Conservation (phyloP, 495 filamentous ascomycete genomes). For the Aspergillus diversus region DNA sequence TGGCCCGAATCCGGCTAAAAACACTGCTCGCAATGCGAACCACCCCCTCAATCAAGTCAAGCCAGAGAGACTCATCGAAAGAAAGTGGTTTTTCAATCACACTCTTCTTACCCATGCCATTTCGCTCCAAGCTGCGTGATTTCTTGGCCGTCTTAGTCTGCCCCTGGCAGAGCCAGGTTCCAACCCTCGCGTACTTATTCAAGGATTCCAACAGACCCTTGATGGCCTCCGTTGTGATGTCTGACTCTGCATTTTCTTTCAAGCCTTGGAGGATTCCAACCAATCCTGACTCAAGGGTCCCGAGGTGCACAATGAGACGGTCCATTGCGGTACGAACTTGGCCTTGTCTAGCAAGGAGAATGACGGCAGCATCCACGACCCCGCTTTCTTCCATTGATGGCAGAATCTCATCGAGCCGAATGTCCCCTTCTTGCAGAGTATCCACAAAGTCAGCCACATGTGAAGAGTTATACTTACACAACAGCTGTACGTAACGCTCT, state of each 20-base stretch:
- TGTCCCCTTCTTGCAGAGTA: slow-evolving; percentile 73
- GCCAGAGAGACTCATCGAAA: slow-evolving; percentile 83
- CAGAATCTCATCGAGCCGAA: slow-evolving; percentile 79
- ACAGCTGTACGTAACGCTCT: slow-evolving; percentile 86
- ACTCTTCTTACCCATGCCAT: slow-evolving; percentile 33
- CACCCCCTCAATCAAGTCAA: slow-evolving; percentile 83
- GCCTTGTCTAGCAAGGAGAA: slow-evolving; percentile 88
- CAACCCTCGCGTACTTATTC: slow-evolving; percentile 86
- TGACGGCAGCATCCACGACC: slow-evolving; percentile 89
- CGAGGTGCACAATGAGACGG: slow-evolving; percentile 76
- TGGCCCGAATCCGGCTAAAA: slow-evolving; percentile 42
- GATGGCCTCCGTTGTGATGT: slow-evolving; percentile 55
- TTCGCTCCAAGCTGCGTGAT: slow-evolving; percentile 38
- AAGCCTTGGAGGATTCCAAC: slow-evolving; percentile 67
- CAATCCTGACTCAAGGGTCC: slow-evolving; percentile 76
- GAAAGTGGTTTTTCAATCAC: slow-evolving; percentile 65
- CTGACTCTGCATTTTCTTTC: slow-evolving; percentile 56
- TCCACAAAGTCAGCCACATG: slow-evolving; percentile 89
- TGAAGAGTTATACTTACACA: slow-evolving; percentile 80
- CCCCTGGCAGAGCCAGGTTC: slow-evolving; percentile 93
- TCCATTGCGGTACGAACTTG: slow-evolving; percentile 82
- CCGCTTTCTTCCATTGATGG: slow-evolving; percentile 87
- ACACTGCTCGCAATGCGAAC: slow-evolving; percentile 76
- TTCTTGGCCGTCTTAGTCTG: slow-evolving; percentile 70
- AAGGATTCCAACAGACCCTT: slow-evolving; percentile 70